Base-by-base conservation (phyloP, 306 rosid species). In the Malus sieversii region DNA sequence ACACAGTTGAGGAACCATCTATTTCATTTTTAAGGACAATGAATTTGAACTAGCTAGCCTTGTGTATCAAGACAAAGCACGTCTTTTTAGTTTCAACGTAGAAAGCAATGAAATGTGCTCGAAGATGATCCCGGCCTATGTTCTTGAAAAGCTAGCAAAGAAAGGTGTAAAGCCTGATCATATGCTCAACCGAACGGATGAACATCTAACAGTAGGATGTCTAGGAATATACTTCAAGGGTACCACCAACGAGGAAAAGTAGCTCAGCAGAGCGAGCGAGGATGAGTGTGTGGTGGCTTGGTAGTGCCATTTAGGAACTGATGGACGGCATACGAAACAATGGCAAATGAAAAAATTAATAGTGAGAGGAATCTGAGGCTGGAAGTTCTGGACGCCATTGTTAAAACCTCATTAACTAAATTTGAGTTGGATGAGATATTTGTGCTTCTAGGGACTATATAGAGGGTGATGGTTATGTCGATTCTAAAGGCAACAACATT, bases 321-420 rank as follows among this genome's bases (percentile, higher is more conserved):
- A 3, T 60, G 55, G 35, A 73, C 68, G 16, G 69, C 77, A 2
- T 33, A 27, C 1, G 77, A 59, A 10, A 60, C 13, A 18, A 84
- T 35, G 53, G 63, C 52, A 8, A 82, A 69, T 1, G 72, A 62
- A 46, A 15, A 80, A n/a, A 78, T 10, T 18, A 82, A 18, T 25
- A 78, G 18, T 44, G 77, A 78, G 72, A 85, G 55, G 40, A 35
- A 13, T 53, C 75, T 80, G 6, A 80, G n/a, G 55, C 53, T 65
- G 7, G 72, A 23, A 15, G 42, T 63, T 63, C 42, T 63, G 30
- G 68, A 30, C 4, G 42, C 19, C 57, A 51, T 51, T 4, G 57
- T 51, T 51, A 32, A 59, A 55, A 71, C 20, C n/a, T 30, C 19
- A 32, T 66, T 32, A 33, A 32, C 19, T 13, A 13, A 1, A 29